Base-by-base conservation (phyloP, 805 yeast species). In the Yarrowia yakushimensis region DNA sequence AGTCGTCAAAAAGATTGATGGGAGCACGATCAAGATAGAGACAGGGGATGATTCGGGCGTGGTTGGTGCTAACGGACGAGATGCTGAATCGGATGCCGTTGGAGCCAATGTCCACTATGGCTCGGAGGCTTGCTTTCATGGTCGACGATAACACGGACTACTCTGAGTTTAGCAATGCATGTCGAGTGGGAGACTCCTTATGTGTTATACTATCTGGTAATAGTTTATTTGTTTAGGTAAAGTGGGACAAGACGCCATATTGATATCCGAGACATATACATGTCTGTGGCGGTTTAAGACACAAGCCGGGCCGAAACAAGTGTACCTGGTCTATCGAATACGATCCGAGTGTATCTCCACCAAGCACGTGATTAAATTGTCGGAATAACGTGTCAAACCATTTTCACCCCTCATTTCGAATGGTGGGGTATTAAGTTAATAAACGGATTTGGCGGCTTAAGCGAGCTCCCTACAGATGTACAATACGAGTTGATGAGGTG, bases 21-120 rank as follows among this genome's bases (percentile, higher is more conserved):
- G 88, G 88, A 2, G 87, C 79, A 50, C 91, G 74, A 67, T 87
- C 93, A 66, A 87, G 88, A 73, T 84, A 87, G 11, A 87, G 84
- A 70, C 90, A 85, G 0, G 94, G 93, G 82, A 88, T 82, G 4
- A 85, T 84, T 65, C 94, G 78, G 1, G 90, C 89, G 71, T 85
- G 88, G 65, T 82, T 85, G 0, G 86, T 77, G 3, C 87, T 86
- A 54, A 82, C 79, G 2, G 90, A 85, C 17, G 90, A 83, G 41
- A 87, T 86, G 42, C 88, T 82, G 69, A 88, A 86, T 60, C 92
- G 76, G 48, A 87, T 81, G 37, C 90, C 92, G 69, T 86, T 85
- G 18, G 92, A 85, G 9, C 92, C 93, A 20, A 88, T 85, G 71
- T 88, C 92, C 3, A 86, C 90, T 48, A 87, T 82, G 9, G 86